Percentiles rank a stretch among this genome's conserved stretches.
These are phyloP conservation scores for Eucalyptus marginata DNA, from an alignment of 345 rosid species.

Conservation along the genomic window DNA sequence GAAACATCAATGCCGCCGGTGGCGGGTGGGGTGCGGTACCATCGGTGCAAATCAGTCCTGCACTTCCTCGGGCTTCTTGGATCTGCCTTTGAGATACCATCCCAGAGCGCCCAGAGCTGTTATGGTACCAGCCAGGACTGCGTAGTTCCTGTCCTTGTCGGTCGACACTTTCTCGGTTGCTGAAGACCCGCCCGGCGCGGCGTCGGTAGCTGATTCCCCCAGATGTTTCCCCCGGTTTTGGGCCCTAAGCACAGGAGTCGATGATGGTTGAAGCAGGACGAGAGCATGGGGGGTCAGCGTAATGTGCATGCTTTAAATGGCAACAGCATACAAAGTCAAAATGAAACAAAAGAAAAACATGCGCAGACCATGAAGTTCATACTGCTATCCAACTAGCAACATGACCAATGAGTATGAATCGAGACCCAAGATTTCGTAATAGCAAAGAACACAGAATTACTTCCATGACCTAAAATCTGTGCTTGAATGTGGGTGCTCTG, in stretches of 20 bases:
- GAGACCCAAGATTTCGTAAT: neutral
- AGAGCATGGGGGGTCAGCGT: neutral
- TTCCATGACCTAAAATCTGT: neutral
- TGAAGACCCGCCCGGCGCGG: constrained; percentile 26
- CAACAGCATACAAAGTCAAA: neutral
- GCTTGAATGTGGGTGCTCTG: neutral
- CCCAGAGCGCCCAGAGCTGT: constrained; percentile 62
- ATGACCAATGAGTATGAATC: neutral
- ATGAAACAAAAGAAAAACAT: neutral
- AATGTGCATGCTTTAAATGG: neutral
- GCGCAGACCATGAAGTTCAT: neutral
- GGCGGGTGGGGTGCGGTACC: neutral
- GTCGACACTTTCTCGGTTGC: constrained; percentile 54
- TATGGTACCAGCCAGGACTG: constrained; percentile 65
- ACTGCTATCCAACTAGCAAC: neutral
- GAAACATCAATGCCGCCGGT: neutral
- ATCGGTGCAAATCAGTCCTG: constrained; percentile 26
- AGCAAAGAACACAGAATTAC: neutral
- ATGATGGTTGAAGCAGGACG: neutral
- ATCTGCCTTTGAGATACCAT: constrained; percentile 74
- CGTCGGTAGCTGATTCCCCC: constrained; percentile 20
- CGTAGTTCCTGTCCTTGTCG: constrained; percentile 71
- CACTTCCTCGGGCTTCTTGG: constrained; percentile 55
- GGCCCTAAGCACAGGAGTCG: constrained; percentile 34
- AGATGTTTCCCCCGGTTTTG: constrained; percentile 50